A percentile compares a stretch with the other conserved stretches of the same genome.
Conservation (phyloP, 192 early-diverging fungal genomes). For the Backusella macrospora region DNA sequence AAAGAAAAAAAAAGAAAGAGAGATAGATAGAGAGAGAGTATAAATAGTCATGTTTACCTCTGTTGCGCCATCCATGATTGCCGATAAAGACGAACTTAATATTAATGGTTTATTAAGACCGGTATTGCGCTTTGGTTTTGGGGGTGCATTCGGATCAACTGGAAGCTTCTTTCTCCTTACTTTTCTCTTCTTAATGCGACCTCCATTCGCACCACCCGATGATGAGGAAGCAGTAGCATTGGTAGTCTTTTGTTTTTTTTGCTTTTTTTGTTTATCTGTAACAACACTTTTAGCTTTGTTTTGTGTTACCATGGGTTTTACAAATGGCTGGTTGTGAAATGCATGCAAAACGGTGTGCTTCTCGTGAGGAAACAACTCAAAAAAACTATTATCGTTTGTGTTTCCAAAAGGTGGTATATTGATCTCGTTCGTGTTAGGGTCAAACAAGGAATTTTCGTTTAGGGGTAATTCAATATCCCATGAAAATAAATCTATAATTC, state of each 20-base stretch:
- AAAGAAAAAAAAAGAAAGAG: background rate
- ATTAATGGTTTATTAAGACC: slow-evolving; percentile 54
- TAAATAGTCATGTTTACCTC: slow-evolving; percentile 34
- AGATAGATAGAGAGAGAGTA: no score
- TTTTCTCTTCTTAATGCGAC: slow-evolving; percentile 17
- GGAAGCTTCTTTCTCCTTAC: slow-evolving; percentile 18
- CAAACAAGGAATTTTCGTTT: slow-evolving; percentile 12
- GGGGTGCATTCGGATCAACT: slow-evolving; percentile 35
- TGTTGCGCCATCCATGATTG: slow-evolving; percentile 46
- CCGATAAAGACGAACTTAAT: slow-evolving; percentile 43
- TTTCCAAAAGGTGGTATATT: background rate
- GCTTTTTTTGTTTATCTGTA: background rate
- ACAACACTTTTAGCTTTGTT: background rate
- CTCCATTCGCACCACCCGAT: background rate
- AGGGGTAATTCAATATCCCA: slow-evolving; percentile 10
- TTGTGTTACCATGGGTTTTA: background rate
- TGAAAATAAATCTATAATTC: slow-evolving; percentile 16
- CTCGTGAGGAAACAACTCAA: slow-evolving; percentile 8
- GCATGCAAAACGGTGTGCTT: background rate
- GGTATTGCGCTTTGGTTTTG: slow-evolving; percentile 46
- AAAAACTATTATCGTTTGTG: slow-evolving; percentile 7
- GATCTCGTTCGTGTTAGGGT: slow-evolving; percentile 7
- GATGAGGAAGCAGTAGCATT: background rate
- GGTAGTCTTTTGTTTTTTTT: background rate
- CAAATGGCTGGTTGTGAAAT: background rate